Evolutionary conservation across 306 rosid species (phyloP).

Genomic region (Rosa multiflora): DNA sequence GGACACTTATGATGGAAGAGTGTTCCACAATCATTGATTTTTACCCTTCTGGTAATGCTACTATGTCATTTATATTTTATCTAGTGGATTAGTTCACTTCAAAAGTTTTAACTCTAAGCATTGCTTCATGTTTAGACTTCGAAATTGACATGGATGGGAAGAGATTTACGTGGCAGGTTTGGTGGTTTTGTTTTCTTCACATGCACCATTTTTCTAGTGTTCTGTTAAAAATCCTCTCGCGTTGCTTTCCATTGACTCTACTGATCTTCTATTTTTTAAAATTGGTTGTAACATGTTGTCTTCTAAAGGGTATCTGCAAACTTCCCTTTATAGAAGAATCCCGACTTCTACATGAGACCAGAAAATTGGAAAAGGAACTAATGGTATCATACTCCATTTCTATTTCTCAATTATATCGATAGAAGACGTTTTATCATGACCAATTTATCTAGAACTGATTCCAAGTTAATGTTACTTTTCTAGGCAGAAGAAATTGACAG

Average conservation of each 20-base stretch:
- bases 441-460: no score
- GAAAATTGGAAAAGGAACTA: constrained; percentile 25
- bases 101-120: neutral
- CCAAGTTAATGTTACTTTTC: no score
- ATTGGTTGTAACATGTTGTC: neutral
- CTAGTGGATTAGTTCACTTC: neutral
- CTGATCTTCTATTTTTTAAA: neutral
- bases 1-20: constrained; percentile 39
- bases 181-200: neutral
- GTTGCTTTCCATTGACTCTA: neutral
- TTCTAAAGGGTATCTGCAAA: constrained; percentile 43
- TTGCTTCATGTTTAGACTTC: constrained; percentile 33
- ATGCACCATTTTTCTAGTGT: neutral
- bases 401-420: no score
- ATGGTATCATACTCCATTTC: constrained; percentile 29
- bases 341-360: constrained; percentile 45
- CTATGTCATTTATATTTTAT: neutral
- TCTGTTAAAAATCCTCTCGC: no score
- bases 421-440: no score
- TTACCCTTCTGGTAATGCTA: constrained; percentile 46
- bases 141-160: constrained; percentile 56
- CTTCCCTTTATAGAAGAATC: constrained; percentile 53
- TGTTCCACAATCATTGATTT: constrained; percentile 37
- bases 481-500: constrained; percentile 41
- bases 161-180: constrained; percentile 54